A percentile compares a stretch with the other conserved stretches of the same genome.
Conservation (phyloP, 148 eudicot species). For the Amaranthus hypochondriacus region DNA sequence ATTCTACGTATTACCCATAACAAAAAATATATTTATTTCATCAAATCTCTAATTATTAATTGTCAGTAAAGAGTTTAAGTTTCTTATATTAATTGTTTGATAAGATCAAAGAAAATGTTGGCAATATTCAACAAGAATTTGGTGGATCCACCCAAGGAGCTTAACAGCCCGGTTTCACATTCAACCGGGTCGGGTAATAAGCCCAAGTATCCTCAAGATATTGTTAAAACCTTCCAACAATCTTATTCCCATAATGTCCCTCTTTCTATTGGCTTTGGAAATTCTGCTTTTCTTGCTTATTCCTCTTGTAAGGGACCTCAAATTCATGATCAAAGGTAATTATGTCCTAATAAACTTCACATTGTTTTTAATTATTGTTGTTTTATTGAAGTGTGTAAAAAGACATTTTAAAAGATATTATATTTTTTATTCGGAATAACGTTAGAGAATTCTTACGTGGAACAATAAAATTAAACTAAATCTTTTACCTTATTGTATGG, state of each 20-base stretch:
- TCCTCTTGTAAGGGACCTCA: conserved; percentile 37
- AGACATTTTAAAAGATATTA: no score
- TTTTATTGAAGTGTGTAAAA: no score
- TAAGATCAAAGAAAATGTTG: conserved; percentile 44
- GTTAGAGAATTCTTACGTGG: no score
- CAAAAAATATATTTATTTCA: background rate
- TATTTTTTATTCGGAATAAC: no score
- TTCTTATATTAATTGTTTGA: background rate
- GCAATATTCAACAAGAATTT: conserved; percentile 65
- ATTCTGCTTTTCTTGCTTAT: conserved; percentile 62
- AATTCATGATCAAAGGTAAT: conserved; percentile 24
- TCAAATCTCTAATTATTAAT: background rate
- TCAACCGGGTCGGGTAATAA: conserved; percentile 20
- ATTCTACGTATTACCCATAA: background rate
- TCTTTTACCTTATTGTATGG: no score
- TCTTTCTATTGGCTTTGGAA: conserved; percentile 53
- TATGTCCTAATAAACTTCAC: no score
- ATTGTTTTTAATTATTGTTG: no score
- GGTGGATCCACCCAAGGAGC: conserved; percentile 72
- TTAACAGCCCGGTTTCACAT: conserved; percentile 52
- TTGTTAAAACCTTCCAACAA: conserved; percentile 48
- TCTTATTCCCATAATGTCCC: conserved; percentile 32
- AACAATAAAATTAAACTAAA: no score
- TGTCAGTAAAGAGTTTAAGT: background rate
- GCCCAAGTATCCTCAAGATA: conserved; percentile 48